phyloP scores from a whole-genome alignment of 2,329 filamentous ascomycete genomes.

The Pyricularia grisea region DNA sequence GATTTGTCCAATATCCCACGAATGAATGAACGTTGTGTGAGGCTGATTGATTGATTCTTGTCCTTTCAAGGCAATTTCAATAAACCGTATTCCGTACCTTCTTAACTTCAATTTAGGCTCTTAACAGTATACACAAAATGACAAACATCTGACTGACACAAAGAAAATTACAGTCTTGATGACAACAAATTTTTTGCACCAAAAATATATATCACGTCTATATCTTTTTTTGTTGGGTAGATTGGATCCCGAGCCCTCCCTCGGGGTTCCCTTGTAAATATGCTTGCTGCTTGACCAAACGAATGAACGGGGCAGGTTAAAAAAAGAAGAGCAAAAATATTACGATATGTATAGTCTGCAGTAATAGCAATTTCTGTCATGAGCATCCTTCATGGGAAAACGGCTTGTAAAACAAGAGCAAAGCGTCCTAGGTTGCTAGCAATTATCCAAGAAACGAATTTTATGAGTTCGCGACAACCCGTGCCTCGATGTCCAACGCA shows the following conservation, averaged over 20 bases:
- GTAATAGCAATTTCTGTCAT: background rate
- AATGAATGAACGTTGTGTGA: no score
- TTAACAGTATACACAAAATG: background rate
- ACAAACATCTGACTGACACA: background rate
- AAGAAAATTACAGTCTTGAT: background rate
- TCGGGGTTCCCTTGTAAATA: background rate
- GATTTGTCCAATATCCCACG: background rate
- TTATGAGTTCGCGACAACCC: background rate
- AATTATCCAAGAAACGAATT: constrained; percentile 1
- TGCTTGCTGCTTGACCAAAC: background rate
- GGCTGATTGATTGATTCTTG: background rate
- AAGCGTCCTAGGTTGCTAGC: background rate
- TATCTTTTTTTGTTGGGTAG: background rate
- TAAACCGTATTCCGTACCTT: background rate
- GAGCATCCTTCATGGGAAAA: background rate
- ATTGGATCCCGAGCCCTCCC: background rate
- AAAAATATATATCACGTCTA: background rate
- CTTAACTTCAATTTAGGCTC: background rate
- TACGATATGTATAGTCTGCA: background rate
- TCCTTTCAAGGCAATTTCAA: background rate
- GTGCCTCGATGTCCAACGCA: background rate
- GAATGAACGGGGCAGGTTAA: background rate
- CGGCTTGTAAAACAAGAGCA: background rate
- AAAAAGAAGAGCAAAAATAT: background rate
- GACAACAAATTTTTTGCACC: background rate